These are phyloP conservation scores for Mortierella sp. DNA, from an alignment of 371 early-diverging fungal genomes.

Conservation along the genomic window DNA sequence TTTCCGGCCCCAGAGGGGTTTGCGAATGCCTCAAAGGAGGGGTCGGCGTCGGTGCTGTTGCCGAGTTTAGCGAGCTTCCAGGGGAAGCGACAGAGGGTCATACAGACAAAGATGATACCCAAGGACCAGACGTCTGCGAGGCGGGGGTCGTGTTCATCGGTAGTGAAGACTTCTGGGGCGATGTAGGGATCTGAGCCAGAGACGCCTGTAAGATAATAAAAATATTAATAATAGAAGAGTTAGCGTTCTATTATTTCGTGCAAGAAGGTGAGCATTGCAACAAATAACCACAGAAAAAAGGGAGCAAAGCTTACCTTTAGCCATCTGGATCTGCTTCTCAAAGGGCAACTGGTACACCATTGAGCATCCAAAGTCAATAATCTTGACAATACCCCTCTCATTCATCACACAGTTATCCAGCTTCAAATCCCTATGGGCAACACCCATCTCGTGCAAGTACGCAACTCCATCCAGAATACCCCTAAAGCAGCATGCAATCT, in stretches of 20 bases:
- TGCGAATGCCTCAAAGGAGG: constrained; percentile 63
- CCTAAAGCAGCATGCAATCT: constrained; percentile 78
- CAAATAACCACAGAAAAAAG: not conserved
- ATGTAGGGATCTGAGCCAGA: constrained; percentile 74
- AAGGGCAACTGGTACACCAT: constrained; percentile 83
- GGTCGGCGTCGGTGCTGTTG: constrained; percentile 46
- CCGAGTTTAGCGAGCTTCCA: constrained; percentile 69
- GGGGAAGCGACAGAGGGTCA: constrained; percentile 77
- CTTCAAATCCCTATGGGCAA: constrained; percentile 80
- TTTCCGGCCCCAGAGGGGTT: constrained; percentile 58
- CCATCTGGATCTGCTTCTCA: constrained; percentile 63
- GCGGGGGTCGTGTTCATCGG: constrained; percentile 69
- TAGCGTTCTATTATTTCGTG: not conserved
- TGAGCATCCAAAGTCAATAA: constrained; percentile 94
- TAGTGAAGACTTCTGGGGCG: constrained; percentile 70
- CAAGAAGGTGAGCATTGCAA: constrained; percentile 9
- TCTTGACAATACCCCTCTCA: constrained; percentile 82
- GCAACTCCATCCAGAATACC: constrained; percentile 69
- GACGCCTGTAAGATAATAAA: constrained; percentile 47
- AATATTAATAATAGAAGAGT: constrained; percentile 1
- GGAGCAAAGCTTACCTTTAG: constrained; percentile 62
- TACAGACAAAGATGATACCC: constrained; percentile 79
- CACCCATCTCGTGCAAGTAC: constrained; percentile 71
- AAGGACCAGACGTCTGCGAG: constrained; percentile 81
- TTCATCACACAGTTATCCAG: constrained; percentile 87